phyloP scores from a whole-genome alignment of 169 alveolate genomes.

The Eimeria praecox region DNA sequence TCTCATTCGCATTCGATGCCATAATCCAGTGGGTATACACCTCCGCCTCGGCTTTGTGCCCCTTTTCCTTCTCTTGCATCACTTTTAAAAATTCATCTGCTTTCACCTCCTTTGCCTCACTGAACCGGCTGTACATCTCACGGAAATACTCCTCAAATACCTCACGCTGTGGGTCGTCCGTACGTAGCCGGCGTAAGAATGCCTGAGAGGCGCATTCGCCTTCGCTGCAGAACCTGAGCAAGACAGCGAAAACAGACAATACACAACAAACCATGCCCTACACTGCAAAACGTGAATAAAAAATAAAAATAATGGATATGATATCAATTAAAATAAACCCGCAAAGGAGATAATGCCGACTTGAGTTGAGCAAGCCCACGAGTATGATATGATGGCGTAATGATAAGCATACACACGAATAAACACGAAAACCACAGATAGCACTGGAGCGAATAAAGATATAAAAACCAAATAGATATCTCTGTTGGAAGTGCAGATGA shows the following conservation, averaged over 20 bases:
- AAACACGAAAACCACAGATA: neutral
- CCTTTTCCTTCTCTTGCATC: conserved; percentile 30
- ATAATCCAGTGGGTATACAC: neutral
- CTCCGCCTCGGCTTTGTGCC: conserved; percentile 41
- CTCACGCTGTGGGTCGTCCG: conserved; percentile 81
- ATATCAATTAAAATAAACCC: neutral
- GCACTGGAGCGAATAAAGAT: neutral
- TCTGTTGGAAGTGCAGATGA: no score
- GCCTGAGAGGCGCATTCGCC: conserved; percentile 84
- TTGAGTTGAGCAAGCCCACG: neutral
- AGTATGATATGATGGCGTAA: neutral
- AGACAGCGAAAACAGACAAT: neutral
- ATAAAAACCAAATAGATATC: neutral
- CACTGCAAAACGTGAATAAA: neutral
- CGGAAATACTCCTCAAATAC: conserved; percentile 79
- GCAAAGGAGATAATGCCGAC: neutral
- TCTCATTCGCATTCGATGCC: conserved; percentile 14
- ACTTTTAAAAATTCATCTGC: conserved; percentile 2
- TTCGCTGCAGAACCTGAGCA: conserved; percentile 77
- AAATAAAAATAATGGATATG: neutral
- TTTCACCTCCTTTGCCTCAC: conserved; percentile 70
- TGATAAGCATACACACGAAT: neutral
- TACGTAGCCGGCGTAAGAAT: conserved; percentile 81
- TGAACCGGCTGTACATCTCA: conserved; percentile 81
- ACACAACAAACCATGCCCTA: neutral